Evolutionary conservation across 2,329 filamentous ascomycete genomes (phyloP), one percentile per base, ranked within the genome.

Genomic region (Aspergillus eucalypticola): DNA sequence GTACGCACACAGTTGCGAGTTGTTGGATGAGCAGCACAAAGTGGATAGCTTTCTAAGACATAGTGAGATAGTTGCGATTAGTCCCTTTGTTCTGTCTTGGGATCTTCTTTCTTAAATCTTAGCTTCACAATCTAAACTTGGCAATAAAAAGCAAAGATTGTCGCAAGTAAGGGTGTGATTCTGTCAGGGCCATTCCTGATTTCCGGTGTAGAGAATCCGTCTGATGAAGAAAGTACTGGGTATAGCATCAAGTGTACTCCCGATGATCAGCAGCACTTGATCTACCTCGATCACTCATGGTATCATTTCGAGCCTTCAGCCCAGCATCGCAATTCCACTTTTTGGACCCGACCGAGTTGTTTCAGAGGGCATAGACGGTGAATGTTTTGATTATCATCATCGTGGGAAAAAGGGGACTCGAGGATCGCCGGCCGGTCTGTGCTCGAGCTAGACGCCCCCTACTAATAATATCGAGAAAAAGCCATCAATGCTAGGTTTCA

Each of bases 391-490:
- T 55, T 55, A 19, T 25, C 32, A 41, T 58, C 56, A 52, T 27
- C 35, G 35, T 13, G 19, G 19, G 19, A 57, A 66, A 62, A 60
- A 63, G 61, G 64, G 56, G 60, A 60, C 62, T 63, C 51, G 64
- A 66, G 46, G 64, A 66, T 66, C 62, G 58, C 49, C 59, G 23
- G 21, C 52, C 50, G 62, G 64, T 63, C 63, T 65, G 61, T 65
- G 61, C 63, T 54, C 27, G 35, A 49, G 42, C 44, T 19, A 32
- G 56, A 49, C 51, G 35, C 56, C 58, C 63, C 60, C 63, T 62
- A 62, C 55, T 62, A 54, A 60, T 58, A 21, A 57, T 42, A 56
- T 50, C 3, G 35, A 32, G 42, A 35, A 56, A 49, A 49, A 50
- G 11, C 27, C 10, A 41, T 50, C 44, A 41, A 13, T 17, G 46